A percentile compares a stretch with the other conserved stretches of the same genome.
phyloP scores from a whole-genome alignment of 1,284 basidiomycete species.

The Tilletia walkeri region DNA sequence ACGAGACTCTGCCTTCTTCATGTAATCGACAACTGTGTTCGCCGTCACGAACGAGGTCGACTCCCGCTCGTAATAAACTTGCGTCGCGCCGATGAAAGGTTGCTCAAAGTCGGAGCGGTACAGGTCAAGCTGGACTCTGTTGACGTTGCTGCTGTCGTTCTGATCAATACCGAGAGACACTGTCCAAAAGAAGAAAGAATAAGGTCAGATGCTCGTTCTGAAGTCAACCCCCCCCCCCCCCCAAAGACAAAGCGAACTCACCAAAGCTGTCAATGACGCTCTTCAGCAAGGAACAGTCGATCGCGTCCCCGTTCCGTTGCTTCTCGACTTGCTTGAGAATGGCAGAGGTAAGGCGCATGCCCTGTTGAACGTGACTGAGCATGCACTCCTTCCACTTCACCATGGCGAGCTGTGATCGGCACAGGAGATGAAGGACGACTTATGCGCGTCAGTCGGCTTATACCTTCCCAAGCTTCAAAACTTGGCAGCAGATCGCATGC shows the following conservation, averaged over 20 bases:
- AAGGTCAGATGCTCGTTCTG: too few species aligned
- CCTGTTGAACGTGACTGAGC: slow-evolving; percentile 76
- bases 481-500: background rate
- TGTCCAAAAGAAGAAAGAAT: background rate
- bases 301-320: slow-evolving; percentile 89
- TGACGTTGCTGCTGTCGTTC: slow-evolving; percentile 82
- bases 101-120: slow-evolving; percentile 89
- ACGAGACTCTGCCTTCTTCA: slow-evolving; percentile 91
- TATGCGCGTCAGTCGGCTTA: too few species aligned
- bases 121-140: slow-evolving; percentile 69
- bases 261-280: slow-evolving; percentile 90
- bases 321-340: slow-evolving; percentile 84
- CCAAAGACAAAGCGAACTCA: background rate
- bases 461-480: too few species aligned
- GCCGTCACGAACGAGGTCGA: slow-evolving; percentile 84
- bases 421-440: background rate
- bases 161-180: slow-evolving; percentile 91
- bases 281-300: slow-evolving; percentile 90
- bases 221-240: too few species aligned
- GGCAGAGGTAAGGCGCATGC: slow-evolving; percentile 73
- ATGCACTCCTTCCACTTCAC: slow-evolving; percentile 93
- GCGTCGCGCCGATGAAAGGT: slow-evolving; percentile 83
- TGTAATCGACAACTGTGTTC: slow-evolving; percentile 91
- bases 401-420: slow-evolving; percentile 72
- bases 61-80: slow-evolving; percentile 86